These are phyloP conservation scores for Phytophthora macrochlamydospora DNA, from an alignment of 352 stramenopile species.

Conservation along the genomic window DNA sequence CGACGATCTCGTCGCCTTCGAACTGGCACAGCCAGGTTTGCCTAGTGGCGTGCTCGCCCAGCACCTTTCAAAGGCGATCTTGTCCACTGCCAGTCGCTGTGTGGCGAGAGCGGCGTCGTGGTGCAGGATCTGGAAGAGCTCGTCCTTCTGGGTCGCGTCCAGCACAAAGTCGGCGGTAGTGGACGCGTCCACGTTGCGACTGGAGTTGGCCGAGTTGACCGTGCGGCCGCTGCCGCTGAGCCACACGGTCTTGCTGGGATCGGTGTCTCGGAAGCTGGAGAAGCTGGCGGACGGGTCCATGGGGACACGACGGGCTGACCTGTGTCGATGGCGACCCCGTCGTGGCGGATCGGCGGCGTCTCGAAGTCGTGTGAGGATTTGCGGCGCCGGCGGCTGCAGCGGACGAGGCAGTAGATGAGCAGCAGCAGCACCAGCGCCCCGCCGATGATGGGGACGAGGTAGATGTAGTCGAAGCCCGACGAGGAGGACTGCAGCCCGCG, in stretches of 20 bases:
- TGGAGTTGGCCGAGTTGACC: conserved; percentile 17
- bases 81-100: conserved; percentile 39
- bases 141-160: conserved; percentile 23
- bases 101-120: conserved; percentile 32
- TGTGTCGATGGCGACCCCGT: conserved; percentile 2
- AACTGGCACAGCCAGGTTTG: conserved; percentile 44
- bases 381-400: conserved; percentile 6
- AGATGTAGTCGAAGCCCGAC: conserved; percentile 35
- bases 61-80: conserved; percentile 42
- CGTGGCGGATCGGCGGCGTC: conserved; percentile 10
- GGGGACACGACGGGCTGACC: conserved; percentile 14
- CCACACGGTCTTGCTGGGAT: conserved; percentile 25
- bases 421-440: conserved; percentile 13
- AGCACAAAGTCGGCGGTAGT: conserved; percentile 22
- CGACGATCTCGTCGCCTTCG: conserved; percentile 45
- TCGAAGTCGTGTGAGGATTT: neutral
- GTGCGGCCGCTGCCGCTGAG: conserved; percentile 33
- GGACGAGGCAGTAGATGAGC: conserved; percentile 16
- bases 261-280: conserved; percentile 27
- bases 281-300: conserved; percentile 28
- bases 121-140: conserved; percentile 34
- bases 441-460: conserved; percentile 37
- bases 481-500: conserved; percentile 9
- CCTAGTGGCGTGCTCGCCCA: conserved; percentile 17
- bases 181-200: conserved; percentile 12